Conservation (phyloP, 805 yeast species). For the Nakazawaea ambrosiae region DNA sequence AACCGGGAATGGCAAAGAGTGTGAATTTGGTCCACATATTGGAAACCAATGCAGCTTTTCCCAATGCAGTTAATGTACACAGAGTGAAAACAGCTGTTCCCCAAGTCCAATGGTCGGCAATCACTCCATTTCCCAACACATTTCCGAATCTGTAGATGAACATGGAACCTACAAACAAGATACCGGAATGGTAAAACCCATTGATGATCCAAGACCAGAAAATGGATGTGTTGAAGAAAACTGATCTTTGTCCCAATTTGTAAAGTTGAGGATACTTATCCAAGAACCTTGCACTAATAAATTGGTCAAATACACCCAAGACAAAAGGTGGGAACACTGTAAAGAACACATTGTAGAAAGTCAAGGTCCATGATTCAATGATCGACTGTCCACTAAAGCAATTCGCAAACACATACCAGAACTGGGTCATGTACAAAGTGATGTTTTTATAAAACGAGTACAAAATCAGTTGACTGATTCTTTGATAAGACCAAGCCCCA, state of each 20-base stretch:
- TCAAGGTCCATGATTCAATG: conserved; percentile 96
- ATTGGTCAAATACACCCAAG: conserved; percentile 94
- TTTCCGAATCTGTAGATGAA: conserved; percentile 65
- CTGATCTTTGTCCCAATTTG: conserved; percentile 82
- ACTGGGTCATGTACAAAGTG: conserved; percentile 94
- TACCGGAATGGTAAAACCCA: conserved; percentile 90
- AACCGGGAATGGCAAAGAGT: conserved; percentile 89
- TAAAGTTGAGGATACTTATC: conserved; percentile 92
- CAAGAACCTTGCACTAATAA: conserved; percentile 81
- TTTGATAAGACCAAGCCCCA: conserved; percentile 96
- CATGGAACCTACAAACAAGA: conserved; percentile 68
- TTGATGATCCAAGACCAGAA: conserved; percentile 98
- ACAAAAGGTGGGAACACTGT: conserved; percentile 95
- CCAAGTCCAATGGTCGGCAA: conserved; percentile 91
- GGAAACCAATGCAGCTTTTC: conserved; percentile 90
- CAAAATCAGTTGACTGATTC: conserved; percentile 86
- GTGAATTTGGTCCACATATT: conserved; percentile 95
- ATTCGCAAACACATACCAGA: conserved; percentile 93
- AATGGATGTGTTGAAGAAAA: conserved; percentile 81
- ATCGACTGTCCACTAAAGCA: conserved; percentile 94
- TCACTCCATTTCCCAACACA: conserved; percentile 56
- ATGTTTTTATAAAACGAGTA: conserved; percentile 95
- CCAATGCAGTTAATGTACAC: conserved; percentile 81
- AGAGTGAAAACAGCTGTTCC: conserved; percentile 87
- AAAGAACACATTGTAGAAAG: conserved; percentile 90